Evolutionary conservation across 2,329 filamentous ascomycete genomes (phyloP).

Genomic region (Trichoderma guizhouense): DNA sequence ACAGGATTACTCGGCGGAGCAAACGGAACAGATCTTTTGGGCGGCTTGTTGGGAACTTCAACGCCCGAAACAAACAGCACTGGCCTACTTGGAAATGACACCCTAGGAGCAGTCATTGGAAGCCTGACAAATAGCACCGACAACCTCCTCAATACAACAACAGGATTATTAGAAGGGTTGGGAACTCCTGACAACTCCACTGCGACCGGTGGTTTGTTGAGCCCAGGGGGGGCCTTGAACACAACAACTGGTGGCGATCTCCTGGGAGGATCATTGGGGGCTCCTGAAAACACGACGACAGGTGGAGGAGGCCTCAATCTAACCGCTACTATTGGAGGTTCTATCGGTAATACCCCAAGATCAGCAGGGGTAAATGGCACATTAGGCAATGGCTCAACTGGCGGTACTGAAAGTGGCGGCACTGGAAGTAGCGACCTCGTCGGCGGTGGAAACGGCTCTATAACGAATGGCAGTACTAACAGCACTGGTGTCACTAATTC

Average conservation of each 20-base stretch:
- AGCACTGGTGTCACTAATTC: neutral
- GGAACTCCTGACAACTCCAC: neutral
- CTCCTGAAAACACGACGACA: neutral
- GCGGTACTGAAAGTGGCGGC: too few species aligned
- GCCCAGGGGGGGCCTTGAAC: too few species aligned
- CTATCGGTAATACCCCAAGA: neutral
- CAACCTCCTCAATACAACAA: neutral
- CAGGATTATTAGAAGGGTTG: neutral
- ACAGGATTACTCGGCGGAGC: neutral
- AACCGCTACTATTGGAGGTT: neutral
- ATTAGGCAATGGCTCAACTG: neutral
- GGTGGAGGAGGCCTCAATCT: neutral
- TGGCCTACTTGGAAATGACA: neutral
- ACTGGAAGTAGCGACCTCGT: neutral
- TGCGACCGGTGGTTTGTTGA: neutral
- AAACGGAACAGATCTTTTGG: neutral
- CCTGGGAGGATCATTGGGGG: neutral
- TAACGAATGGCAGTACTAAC: neutral
- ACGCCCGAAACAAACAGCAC: neutral
- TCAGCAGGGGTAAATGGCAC: neutral
- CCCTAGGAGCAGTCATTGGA: neutral
- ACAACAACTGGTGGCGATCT: neutral
- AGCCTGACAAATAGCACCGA: neutral
- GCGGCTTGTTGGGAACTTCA: neutral
- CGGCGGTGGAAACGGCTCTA: neutral